phyloP scores from a whole-genome alignment of 495 filamentous ascomycete genomes.

The Hamigera avellanea region DNA sequence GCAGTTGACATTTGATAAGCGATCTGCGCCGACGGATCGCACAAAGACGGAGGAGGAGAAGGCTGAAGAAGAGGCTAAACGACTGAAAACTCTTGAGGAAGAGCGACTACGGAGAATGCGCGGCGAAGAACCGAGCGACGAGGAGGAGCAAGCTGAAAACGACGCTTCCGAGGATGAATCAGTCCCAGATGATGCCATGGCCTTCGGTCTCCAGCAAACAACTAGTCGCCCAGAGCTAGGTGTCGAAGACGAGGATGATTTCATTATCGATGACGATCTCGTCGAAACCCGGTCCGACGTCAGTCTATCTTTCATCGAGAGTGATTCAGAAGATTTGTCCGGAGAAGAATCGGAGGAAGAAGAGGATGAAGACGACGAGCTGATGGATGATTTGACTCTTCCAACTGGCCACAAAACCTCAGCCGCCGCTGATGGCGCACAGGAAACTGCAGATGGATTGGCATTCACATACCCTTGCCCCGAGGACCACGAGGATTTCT shows the following conservation, averaged over 20 bases:
- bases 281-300: conserved; percentile 47
- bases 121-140: conserved; percentile 28
- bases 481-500: conserved; percentile 58
- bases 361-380: conserved; percentile 35
- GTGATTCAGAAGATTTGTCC: conserved; percentile 42
- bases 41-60: conserved; percentile 90
- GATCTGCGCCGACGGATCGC: conserved; percentile 71
- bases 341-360: conserved; percentile 38
- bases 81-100: conserved; percentile 69
- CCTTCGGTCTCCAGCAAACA: conserved; percentile 40
- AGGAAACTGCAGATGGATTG: conserved; percentile 38
- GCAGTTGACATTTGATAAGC: conserved; percentile 69
- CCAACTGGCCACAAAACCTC: conserved; percentile 11
- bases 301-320: conserved; percentile 38
- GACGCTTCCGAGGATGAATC: conserved; percentile 22
- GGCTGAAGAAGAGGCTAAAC: conserved; percentile 57
- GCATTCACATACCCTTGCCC: conserved; percentile 82
- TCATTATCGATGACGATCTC: conserved; percentile 77
- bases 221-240: conserved; percentile 27
- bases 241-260: conserved; percentile 88
- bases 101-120: conserved; percentile 45
- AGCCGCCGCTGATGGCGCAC: conserved; percentile 15
- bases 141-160: conserved; percentile 28
- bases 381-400: conserved; percentile 28
- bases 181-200: conserved; percentile 39